A percentile compares a stretch with the other conserved stretches of the same genome.
Evolutionary conservation across 495 filamentous ascomycete species (phyloP).

Genomic region (Trichoderma gamsii): DNA sequence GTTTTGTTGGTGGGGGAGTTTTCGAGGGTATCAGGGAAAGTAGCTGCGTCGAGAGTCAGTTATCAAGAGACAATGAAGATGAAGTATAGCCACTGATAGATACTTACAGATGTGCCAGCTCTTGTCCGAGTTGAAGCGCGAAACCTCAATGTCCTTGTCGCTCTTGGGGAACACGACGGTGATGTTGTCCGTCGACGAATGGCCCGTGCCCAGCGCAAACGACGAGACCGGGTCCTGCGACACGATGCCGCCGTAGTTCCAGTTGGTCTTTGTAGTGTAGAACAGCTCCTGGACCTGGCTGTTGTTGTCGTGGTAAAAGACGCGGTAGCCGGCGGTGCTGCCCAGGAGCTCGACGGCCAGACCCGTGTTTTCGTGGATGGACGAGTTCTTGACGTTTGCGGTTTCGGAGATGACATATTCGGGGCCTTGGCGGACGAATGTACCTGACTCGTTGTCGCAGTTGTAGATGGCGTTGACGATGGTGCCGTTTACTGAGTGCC

Average conservation of each 20-base stretch:
- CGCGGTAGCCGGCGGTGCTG: conserved; percentile 26
- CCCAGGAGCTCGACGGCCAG: conserved; percentile 29
- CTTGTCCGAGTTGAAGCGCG: conserved; percentile 21
- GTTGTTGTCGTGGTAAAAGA: conserved; percentile 33
- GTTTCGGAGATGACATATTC: conserved; percentile 24
- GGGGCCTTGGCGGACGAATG: conserved; percentile 20
- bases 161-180: conserved; percentile 28
- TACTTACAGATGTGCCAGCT: conserved; percentile 27
- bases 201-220: conserved; percentile 24
- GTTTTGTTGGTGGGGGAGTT: conserved; percentile 22
- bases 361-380: conserved; percentile 25
- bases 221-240: conserved; percentile 23
- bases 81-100: not conserved
- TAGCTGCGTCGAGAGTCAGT: conserved; percentile 22
- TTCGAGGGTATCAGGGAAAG: conserved; percentile 26
- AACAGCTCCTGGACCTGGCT: conserved; percentile 25
- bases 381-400: conserved; percentile 10
- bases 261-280: conserved; percentile 24
- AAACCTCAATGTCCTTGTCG: conserved; percentile 25
- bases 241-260: conserved; percentile 25
- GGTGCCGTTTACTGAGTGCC: conserved; percentile 21
- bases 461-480: conserved; percentile 28
- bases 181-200: conserved; percentile 28
- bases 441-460: conserved; percentile 31
- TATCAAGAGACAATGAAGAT: not conserved